phyloP scores from a whole-genome alignment of 495 filamentous ascomycete species.

The Letharia columbiana region DNA sequence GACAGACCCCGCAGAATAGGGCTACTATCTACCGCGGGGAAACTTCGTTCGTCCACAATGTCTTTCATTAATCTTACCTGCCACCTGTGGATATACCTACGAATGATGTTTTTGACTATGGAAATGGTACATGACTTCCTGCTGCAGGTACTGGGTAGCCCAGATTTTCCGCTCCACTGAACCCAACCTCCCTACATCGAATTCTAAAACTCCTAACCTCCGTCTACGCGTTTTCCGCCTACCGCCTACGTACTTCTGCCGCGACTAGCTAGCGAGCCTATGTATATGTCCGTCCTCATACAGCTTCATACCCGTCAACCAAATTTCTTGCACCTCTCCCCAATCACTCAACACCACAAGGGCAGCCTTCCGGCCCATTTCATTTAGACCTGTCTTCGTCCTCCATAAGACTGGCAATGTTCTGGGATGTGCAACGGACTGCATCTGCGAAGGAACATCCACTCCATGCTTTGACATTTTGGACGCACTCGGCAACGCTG shows the following conservation, averaged over 20 bases:
- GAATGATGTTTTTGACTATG: no score
- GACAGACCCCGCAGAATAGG: background rate
- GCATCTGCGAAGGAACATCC: slow-evolving; percentile 38
- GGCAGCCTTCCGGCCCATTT: slow-evolving; percentile 38
- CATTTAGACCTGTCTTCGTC: slow-evolving; percentile 34
- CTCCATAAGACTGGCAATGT: slow-evolving; percentile 39
- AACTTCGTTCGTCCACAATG: no score
- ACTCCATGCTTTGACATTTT: slow-evolving; percentile 38
- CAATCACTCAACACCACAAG: slow-evolving; percentile 38
- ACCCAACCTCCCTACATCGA: no score
- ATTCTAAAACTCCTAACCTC: no score
- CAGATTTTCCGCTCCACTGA: no score
- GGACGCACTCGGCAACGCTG: slow-evolving; percentile 35
- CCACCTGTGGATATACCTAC: no score
- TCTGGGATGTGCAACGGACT: slow-evolving; percentile 41
- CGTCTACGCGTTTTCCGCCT: background rate
- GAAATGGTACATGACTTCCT: background rate
- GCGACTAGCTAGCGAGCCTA: background rate
- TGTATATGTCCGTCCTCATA: slow-evolving; percentile 10
- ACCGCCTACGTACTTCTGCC: background rate
- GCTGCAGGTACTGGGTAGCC: background rate
- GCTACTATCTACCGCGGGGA: no score
- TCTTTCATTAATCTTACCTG: no score
- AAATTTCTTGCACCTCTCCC: slow-evolving; percentile 40
- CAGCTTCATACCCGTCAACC: slow-evolving; percentile 38